These are phyloP conservation scores for Penicillium turbatum DNA, from an alignment of 495 filamentous ascomycete species.

Conservation along the genomic window DNA sequence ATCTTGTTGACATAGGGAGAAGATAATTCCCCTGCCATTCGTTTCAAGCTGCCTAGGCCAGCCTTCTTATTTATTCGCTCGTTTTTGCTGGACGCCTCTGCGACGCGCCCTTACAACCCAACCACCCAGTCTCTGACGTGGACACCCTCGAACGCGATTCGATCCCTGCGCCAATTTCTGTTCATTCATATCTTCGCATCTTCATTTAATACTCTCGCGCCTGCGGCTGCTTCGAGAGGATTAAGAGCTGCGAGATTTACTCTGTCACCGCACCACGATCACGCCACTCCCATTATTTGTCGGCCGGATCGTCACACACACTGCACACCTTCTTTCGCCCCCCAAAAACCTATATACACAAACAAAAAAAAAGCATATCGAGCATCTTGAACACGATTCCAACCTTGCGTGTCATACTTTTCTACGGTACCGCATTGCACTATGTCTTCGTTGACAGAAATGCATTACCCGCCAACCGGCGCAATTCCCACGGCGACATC, in stretches of 20 bases:
- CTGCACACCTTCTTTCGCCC: conserved; percentile 5
- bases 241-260: conserved; percentile 17
- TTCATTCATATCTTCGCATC: conserved; percentile 24
- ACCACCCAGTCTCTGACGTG: conserved; percentile 30
- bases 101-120: conserved; percentile 38
- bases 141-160: conserved; percentile 17
- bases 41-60: conserved; percentile 42
- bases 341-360: conserved; percentile 14
- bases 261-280: conserved; percentile 22
- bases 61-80: conserved; percentile 32
- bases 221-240: conserved; percentile 43
- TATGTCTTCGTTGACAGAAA: conserved; percentile 43
- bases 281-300: conserved; percentile 8
- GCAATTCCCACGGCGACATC: conserved; percentile 22
- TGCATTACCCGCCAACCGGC: conserved; percentile 31
- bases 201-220: conserved; percentile 30
- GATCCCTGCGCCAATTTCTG: conserved; percentile 28
- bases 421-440: conserved; percentile 9
- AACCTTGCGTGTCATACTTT: background rate
- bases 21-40: conserved; percentile 16
- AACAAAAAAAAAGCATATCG: conserved; percentile 9
- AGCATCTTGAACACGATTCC: background rate
- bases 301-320: conserved; percentile 12
- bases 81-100: conserved; percentile 38
- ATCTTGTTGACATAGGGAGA: conserved; percentile 10